Evolutionary conservation across 345 rosid genomes (phyloP).

Genomic region (Murraya paniculata): DNA sequence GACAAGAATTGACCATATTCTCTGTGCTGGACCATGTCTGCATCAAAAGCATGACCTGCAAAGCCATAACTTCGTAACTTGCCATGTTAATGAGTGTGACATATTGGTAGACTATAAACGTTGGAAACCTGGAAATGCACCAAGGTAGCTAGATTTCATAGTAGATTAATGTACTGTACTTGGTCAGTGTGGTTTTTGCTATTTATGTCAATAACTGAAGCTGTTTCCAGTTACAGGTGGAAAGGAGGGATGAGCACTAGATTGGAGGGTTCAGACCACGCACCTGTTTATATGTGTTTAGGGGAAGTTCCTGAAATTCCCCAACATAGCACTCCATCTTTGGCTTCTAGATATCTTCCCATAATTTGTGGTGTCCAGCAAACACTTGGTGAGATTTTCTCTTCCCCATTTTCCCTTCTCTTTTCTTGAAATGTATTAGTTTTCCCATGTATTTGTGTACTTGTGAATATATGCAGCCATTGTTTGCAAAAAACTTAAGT

Average conservation of each 20-base stretch:
- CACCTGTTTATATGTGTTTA: conserved; percentile 59
- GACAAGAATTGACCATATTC: conserved; percentile 86
- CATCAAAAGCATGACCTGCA: conserved; percentile 49
- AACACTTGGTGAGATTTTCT: conserved; percentile 61
- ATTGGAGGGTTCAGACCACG: conserved; percentile 91
- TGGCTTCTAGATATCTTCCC: conserved; percentile 73
- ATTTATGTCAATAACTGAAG: background rate
- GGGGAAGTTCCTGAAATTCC: conserved; percentile 45
- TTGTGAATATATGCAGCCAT: background rate
- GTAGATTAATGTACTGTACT: background rate
- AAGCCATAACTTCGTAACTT: conserved; percentile 53
- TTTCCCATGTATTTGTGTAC: background rate
- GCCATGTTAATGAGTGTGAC: conserved; percentile 79
- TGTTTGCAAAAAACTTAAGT: background rate
- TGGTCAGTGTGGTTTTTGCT: background rate
- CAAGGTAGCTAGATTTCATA: conserved; percentile 38
- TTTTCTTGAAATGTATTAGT: background rate
- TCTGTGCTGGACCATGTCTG: conserved; percentile 74
- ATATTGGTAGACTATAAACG: conserved; percentile 81
- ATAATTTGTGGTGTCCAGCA: conserved; percentile 77
- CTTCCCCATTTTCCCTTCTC: background rate
- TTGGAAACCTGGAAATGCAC: conserved; percentile 70
- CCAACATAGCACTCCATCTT: conserved; percentile 62
- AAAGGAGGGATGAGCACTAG: conserved; percentile 69
- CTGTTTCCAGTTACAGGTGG: conserved; percentile 47